Evolutionary conservation across 345 rosid species (phyloP), one percentile per base, ranked within the genome.

Genomic region (Brassica incana): DNA sequence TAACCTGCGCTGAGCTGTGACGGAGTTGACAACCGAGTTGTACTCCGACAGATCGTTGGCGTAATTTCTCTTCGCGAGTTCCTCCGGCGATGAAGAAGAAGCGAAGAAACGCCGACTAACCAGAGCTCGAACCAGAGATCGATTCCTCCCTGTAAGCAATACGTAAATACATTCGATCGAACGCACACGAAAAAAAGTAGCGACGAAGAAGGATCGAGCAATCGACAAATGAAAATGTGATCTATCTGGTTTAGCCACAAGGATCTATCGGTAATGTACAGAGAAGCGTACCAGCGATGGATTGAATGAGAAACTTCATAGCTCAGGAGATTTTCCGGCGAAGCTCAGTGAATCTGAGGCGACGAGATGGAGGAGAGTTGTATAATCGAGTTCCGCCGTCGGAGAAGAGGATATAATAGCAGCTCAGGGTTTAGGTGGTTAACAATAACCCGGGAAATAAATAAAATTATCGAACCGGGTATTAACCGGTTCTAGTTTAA

Each of bases 1-100:
- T 3, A 43, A 93, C 97, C 90, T 91, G 81, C 97, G 89, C 78
- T 83, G 88, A 29, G 87, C 64, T 72, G 88, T 84, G 78, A 95
- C 71, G 65, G 98, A 88, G 48, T 82, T 73, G 23, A 93, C 75
- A 33, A 90, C 97, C 23, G 95, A 84, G 83, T 88, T 93, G 83
- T 93, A 95, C 74, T 90, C 99, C 35, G 91, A 59, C 7, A 80
- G 66, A 67, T 91, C 90, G n/a, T 83, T 83, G 16, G 98, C 99
- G 75, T 91, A 91, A 75, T 95, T 93, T 36, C 92, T 84, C 85
- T 85, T 88, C 7, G 88, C 80, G 67, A 89, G 80, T 54, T 84
- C 87, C 43, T 80, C 89, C 29, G 91, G 71, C 9, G 85, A 56
- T 2, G 90, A 86, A 1, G 90, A 86, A 1, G 90, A 86, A 43